phyloP scores from a whole-genome alignment of 371 early-diverging fungal genomes.

The Apophysomyces ossiformis region DNA sequence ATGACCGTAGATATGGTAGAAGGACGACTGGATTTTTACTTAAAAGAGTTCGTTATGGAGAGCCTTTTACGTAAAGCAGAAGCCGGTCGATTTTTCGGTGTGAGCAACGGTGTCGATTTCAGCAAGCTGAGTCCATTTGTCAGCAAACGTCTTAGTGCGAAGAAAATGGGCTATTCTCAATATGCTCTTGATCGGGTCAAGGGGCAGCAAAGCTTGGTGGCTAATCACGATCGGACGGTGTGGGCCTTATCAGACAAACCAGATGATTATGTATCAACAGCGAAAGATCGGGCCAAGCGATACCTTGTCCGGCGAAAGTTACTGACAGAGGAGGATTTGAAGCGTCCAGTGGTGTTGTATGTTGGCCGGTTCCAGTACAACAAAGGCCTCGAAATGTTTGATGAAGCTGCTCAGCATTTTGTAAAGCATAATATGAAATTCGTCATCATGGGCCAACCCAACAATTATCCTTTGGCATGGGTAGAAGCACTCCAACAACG shows the following conservation, averaged over 20 bases:
- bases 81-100: constrained; percentile 58
- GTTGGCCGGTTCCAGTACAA: constrained; percentile 69
- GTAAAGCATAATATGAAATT: constrained; percentile 50
- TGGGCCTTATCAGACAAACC: constrained; percentile 31
- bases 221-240: constrained; percentile 1
- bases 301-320: constrained; percentile 53
- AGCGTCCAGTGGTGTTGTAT: constrained; percentile 58
- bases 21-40: constrained; percentile 60
- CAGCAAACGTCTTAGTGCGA: constrained; percentile 34
- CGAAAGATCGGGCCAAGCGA: constrained; percentile 60
- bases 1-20: constrained; percentile 68
- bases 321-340: constrained; percentile 46
- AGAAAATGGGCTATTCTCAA: constrained; percentile 47
- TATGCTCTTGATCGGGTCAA: constrained; percentile 34
- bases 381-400: constrained; percentile 62
- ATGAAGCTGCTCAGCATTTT: constrained; percentile 44
- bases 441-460: constrained; percentile 65
- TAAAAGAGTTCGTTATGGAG: constrained; percentile 67
- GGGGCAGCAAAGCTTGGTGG: constrained; percentile 3
- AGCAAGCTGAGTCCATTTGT: constrained; percentile 59
- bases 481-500: constrained; percentile 43
- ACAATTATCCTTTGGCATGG: constrained; percentile 56
- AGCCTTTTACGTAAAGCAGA: constrained; percentile 55
- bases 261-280: constrained; percentile 38
- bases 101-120: constrained; percentile 68